Evolutionary conservation across 2,329 filamentous ascomycete genomes (phyloP), one percentile per base, ranked within the genome.

Genomic region (Tetracladium maxilliforme): DNA sequence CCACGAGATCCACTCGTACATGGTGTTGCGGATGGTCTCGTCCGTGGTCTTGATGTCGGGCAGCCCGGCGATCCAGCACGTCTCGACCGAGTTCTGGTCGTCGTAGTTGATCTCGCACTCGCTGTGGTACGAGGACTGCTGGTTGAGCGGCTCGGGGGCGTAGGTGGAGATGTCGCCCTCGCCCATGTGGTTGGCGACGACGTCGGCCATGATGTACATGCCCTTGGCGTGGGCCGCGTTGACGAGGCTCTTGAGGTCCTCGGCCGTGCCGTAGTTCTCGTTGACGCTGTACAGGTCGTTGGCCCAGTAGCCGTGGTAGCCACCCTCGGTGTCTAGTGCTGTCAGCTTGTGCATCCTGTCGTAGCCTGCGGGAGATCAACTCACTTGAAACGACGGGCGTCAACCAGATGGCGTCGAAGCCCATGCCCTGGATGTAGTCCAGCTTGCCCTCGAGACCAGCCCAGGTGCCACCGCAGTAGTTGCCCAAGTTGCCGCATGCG

Each of bases 131-230:
- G 48, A 48, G 9, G 44, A 43, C 23, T 41, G 8, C 29, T 44
- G 35, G 23, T 35, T 35, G 26, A 38, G 36, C 7, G 36, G 33
- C n/a, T 21, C 33, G 16, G 38, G 32, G 21, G 25, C 37, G 3
- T 35, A 38, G 22, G 44, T 42, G 27, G 45, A 9, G 16, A 32
- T 37, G 5, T 35, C 33, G 10, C 33, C 22, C 24, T 37, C 40
- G 16, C 42, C 52, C 47, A 56, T 50, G 28, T 64, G 56, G 38
- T 64, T 64, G 19, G 58, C 51, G 7, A 64, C 59, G 3, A 60
- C 51, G 32, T 65, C 61, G 22, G 62, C 48, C 60, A 64, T 63
- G 8, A 66, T 34, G 32, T 56, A 62, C 58, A 57, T 64, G 30
- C 49, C 56, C 34, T 42, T 48, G 10, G 32, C 33, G 37, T 64